These are phyloP conservation scores for Globisporangium cederbergense DNA, from an alignment of 352 stramenopile genomes.

Conservation along the genomic window DNA sequence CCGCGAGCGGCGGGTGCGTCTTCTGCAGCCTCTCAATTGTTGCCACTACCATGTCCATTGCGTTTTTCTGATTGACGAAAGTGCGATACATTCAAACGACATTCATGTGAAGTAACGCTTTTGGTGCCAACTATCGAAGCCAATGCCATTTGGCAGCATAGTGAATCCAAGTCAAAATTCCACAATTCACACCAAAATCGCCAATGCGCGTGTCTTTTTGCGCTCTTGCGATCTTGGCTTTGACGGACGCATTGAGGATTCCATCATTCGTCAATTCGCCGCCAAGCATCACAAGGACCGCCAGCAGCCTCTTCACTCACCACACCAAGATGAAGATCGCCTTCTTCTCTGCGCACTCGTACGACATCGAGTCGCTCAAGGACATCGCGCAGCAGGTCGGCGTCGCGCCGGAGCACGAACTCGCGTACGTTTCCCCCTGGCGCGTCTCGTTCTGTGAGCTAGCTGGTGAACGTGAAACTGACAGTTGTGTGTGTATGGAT, in stretches of 20 bases:
- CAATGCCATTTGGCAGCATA: too few species aligned
- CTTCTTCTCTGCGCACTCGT: constrained; percentile 74
- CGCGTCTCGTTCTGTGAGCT: background rate
- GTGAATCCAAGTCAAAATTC: too few species aligned
- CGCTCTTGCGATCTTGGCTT: too few species aligned
- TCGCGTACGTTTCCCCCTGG: constrained; percentile 31
- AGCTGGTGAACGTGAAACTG: too few species aligned
- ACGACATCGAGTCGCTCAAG: constrained; percentile 67
- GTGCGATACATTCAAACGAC: too few species aligned
- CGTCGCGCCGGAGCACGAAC: constrained; percentile 41
- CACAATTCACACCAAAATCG: too few species aligned
- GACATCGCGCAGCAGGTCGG: constrained; percentile 35
- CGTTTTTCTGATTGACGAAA: background rate
- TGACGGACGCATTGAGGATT: background rate
- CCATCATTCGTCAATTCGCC: constrained; percentile 5
- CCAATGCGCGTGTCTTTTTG: background rate
- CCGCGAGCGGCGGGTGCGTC: constrained; percentile 43
- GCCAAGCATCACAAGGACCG: background rate
- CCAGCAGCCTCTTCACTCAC: background rate
- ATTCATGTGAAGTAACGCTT: too few species aligned
- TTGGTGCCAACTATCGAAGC: too few species aligned
- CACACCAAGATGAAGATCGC: constrained; percentile 57
- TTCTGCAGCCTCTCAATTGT: constrained; percentile 40
- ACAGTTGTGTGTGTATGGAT: background rate
- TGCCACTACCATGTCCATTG: constrained; percentile 26